phyloP scores from a whole-genome alignment of 768 basidiomycete species.

The Tubosaeta sp. region DNA sequence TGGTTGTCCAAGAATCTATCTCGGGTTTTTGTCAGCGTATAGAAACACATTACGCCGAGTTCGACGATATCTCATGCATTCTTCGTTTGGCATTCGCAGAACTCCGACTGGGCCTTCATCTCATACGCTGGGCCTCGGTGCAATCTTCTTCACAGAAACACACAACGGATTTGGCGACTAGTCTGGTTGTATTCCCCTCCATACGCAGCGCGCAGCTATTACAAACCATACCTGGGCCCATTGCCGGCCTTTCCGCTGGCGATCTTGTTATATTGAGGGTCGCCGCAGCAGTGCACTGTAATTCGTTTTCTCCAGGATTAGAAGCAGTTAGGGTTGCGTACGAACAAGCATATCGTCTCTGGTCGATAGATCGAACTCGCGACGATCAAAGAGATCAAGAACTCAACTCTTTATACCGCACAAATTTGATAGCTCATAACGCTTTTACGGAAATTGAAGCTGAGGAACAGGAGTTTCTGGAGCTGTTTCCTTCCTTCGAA shows the following conservation, averaged over 20 bases:
- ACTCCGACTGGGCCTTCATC: constrained; percentile 68
- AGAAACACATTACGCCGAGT: constrained; percentile 60
- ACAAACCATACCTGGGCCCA: constrained; percentile 20
- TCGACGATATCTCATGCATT: constrained; percentile 64
- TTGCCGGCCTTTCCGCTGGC: constrained; percentile 17
- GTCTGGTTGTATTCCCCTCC: constrained; percentile 54
- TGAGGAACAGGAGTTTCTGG: constrained; percentile 80
- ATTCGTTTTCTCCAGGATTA: constrained; percentile 4
- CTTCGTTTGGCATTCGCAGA: constrained; percentile 63
- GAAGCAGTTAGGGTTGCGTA: constrained; percentile 47
- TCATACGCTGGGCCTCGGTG: constrained; percentile 34
- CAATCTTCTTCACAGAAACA: constrained; percentile 16
- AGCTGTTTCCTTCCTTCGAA: constrained; percentile 83
- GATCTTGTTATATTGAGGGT: constrained; percentile 41
- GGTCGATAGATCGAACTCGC: constrained; percentile 76
- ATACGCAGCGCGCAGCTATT: constrained; percentile 39
- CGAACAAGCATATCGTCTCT: constrained; percentile 71
- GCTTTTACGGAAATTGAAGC: constrained; percentile 63
- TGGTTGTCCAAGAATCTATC: constrained; percentile 75
- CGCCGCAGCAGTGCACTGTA: constrained; percentile 34
- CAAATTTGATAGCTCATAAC: constrained; percentile 48
- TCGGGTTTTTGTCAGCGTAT: constrained; percentile 74
- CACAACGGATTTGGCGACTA: constrained; percentile 22
- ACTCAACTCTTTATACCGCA: constrained; percentile 74
- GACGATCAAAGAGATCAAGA: constrained; percentile 60